A percentile compares a stretch with the other conserved stretches of the same genome.
Conservation (phyloP, 352 stramenopile genomes). For the Hyaloperonospora arabidopsidis region DNA sequence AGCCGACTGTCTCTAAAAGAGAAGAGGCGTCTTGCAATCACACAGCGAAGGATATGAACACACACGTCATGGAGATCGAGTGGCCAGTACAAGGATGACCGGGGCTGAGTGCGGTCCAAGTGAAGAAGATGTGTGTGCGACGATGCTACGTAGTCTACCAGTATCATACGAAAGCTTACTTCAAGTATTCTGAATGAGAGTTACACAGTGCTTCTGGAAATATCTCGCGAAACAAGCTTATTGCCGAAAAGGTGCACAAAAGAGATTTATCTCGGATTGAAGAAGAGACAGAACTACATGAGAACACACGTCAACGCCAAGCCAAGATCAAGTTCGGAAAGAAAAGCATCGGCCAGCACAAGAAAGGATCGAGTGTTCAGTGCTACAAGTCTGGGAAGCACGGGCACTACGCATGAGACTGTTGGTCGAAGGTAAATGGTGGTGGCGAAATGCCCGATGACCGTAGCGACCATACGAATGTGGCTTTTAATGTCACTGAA, state of each 20-base stretch:
- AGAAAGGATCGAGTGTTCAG: background rate
- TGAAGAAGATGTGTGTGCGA: background rate
- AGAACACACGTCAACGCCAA: no score
- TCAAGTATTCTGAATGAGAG: background rate
- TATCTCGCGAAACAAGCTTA: constrained; percentile 1
- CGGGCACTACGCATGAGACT: background rate
- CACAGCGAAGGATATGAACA: background rate
- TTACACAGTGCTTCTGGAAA: no score
- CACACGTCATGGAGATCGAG: background rate
- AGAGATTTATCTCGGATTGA: no score
- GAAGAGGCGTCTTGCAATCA: background rate
- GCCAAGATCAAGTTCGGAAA: no score
- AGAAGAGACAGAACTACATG: no score
- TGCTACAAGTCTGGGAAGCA: no score
- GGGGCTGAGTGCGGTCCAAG: background rate
- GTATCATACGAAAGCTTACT: background rate
- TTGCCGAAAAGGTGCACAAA: background rate
- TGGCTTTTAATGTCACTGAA: background rate
- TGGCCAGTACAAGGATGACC: background rate
- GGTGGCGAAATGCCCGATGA: background rate
- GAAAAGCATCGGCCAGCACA: background rate
- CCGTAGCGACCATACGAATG: background rate
- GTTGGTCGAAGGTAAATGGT: background rate
- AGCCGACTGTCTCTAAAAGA: no score
- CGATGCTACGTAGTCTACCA: no score